Base-by-base conservation (phyloP, 495 filamentous ascomycete genomes). In the Penicillium alfredii region DNA sequence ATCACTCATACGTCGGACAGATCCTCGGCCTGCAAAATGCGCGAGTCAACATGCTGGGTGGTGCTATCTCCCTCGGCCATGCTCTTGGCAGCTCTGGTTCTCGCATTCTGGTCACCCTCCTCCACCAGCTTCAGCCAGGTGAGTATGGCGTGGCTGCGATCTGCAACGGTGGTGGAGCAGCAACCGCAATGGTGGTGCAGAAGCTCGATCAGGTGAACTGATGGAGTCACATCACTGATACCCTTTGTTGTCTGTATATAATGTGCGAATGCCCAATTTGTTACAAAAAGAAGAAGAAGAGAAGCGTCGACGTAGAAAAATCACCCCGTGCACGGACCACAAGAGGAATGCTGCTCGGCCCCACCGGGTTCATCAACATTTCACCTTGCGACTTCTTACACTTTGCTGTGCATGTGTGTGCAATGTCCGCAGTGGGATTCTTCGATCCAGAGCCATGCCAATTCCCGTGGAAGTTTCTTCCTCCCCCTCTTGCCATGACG, bases 61-160 rank as follows among this genome's bases (percentile, higher is more conserved):
- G 92, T 31, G 92, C 92, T 3, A 94, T 98, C 37, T 80, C 88
- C 6, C 67, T 96, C n/a, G 92, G 92, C 9, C 92, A 98, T 50
- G 88, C 92, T 11, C 66, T 98, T 1, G 92, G 92, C 6, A 94
- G 88, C 69, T 94, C 88, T 0, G 92, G 92, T 9, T 92, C 86
- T 14, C 76, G 92, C 21, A 98, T 98, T 44, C 69, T 98, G 30
- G 85, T 85, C 5, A 94, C 88, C 0, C 61, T 96, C 33, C 71
- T 98, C 36, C 92, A 98, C 59, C 84, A 89, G 57, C 69, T 98
- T 35, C 80, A 90, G 63, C 76, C 80, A 20, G 92, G 88, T 11
- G 84, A 98, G 67, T 96, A 94, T 58, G 92, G 92, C 13, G 82
- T 88, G 36, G 92, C 88, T 11, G 90, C 90, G 7, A 95, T 98